Percentiles rank a stretch among this genome's conserved stretches.
phyloP scores from a whole-genome alignment of 139 green algal genomes.

The Coccomyxa sp. region DNA sequence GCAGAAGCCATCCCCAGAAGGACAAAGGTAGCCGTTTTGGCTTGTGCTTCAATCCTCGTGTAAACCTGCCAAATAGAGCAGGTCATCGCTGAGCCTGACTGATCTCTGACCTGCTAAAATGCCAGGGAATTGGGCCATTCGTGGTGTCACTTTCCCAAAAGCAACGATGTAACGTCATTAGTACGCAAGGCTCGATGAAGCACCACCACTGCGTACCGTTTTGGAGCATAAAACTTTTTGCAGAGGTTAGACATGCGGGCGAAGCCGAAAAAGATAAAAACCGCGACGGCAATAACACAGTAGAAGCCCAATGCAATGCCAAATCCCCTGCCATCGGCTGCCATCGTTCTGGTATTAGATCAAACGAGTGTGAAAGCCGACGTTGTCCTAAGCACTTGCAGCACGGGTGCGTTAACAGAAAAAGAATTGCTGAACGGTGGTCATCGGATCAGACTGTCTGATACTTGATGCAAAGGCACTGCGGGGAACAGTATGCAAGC shows the following conservation, averaged over 20 bases:
- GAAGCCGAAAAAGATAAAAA: background rate
- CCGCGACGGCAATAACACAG: background rate
- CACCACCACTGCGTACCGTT: background rate
- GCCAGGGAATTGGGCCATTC: background rate
- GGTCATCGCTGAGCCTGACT: background rate
- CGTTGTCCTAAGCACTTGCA: too few species aligned
- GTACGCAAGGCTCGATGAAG: background rate
- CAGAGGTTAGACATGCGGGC: background rate
- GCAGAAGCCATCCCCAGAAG: slow-evolving; percentile 24
- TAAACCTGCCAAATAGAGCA: slow-evolving; percentile 9
- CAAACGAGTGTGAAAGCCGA: too few species aligned
- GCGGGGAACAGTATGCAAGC: too few species aligned
- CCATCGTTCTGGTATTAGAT: background rate
- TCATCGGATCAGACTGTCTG: too few species aligned
- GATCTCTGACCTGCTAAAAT: background rate
- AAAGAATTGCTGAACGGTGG: too few species aligned
- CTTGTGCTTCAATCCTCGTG: background rate
- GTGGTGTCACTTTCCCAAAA: background rate
- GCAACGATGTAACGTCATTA: background rate
- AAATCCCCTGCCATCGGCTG: background rate
- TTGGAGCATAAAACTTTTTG: slow-evolving; percentile 16
- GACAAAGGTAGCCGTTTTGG: background rate
- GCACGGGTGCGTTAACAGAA: too few species aligned
- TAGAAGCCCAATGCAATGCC: background rate
- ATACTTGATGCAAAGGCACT: too few species aligned